phyloP scores from a whole-genome alignment of 2,329 filamentous ascomycete species.

The Pseudogymnoascus sp. region DNA sequence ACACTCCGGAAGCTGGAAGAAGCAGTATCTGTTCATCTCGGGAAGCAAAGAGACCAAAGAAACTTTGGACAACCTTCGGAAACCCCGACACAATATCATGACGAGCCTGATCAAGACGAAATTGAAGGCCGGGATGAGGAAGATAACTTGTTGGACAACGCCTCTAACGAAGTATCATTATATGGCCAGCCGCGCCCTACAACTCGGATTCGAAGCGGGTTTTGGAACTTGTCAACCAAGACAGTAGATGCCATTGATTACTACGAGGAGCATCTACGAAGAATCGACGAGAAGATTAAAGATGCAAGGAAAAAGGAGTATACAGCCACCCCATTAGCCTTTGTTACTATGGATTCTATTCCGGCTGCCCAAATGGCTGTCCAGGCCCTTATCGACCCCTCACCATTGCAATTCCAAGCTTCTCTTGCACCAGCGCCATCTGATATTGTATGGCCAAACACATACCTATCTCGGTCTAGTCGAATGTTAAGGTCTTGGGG shows the following conservation, averaged over 20 bases:
- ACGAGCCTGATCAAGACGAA: slow-evolving; percentile 27
- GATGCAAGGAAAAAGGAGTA: slow-evolving; percentile 68
- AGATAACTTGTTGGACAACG: slow-evolving; percentile 45
- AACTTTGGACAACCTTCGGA: slow-evolving; percentile 21
- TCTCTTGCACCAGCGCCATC: slow-evolving; percentile 80
- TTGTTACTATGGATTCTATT: slow-evolving; percentile 96
- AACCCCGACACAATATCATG: background rate
- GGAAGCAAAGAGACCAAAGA: slow-evolving; percentile 31
- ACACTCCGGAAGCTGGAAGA: slow-evolving; percentile 69
- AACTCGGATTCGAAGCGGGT: slow-evolving; percentile 70
- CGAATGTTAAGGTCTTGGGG: slow-evolving; percentile 74
- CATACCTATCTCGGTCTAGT: slow-evolving; percentile 66
- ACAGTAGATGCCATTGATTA: slow-evolving; percentile 89
- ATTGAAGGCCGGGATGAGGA: slow-evolving; percentile 46
- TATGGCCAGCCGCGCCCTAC: slow-evolving; percentile 52
- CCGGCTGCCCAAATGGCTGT: slow-evolving; percentile 91
- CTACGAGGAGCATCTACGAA: slow-evolving; percentile 76
- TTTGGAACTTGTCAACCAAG: slow-evolving; percentile 60
- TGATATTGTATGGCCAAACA: slow-evolving; percentile 94
- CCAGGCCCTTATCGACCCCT: slow-evolving; percentile 86
- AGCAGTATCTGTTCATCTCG: slow-evolving; percentile 72
- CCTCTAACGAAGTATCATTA: slow-evolving; percentile 28
- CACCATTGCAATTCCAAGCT: slow-evolving; percentile 76
- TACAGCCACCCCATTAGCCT: slow-evolving; percentile 71
- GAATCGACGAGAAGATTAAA: slow-evolving; percentile 67